Evolutionary conservation across 2,329 filamentous ascomycete genomes (phyloP).

Genomic region (Penicillium oxalicum): DNA sequence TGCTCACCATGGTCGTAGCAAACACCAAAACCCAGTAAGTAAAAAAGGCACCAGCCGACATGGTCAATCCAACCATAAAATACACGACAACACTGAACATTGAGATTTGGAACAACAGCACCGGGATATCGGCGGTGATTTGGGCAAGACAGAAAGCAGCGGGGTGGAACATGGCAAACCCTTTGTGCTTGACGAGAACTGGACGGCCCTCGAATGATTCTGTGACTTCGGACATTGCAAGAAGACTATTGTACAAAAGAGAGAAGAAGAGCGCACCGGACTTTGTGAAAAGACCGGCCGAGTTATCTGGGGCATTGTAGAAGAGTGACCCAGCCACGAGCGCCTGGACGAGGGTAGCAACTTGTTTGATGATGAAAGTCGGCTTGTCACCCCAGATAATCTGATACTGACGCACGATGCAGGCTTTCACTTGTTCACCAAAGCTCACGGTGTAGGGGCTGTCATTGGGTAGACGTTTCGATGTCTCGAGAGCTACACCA

Average conservation of each 20-base stretch:
- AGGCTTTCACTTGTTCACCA: constrained; percentile 50
- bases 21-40: constrained; percentile 55
- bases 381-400: constrained; percentile 61
- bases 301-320: constrained; percentile 55
- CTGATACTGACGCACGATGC: constrained; percentile 57
- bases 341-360: constrained; percentile 53
- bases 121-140: constrained; percentile 47
- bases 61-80: constrained; percentile 57
- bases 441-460: constrained; percentile 56
- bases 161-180: constrained; percentile 54
- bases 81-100: constrained; percentile 56
- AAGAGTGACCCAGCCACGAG: constrained; percentile 62
- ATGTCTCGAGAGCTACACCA: constrained; percentile 50
- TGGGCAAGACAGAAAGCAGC: constrained; percentile 40
- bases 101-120: constrained; percentile 55
- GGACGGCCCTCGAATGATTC: constrained; percentile 57
- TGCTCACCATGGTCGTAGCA: constrained; percentile 46
- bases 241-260: constrained; percentile 55
- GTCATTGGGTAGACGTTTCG: constrained; percentile 47
- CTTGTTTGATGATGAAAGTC: constrained; percentile 58
- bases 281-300: constrained; percentile 58
- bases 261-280: constrained; percentile 60
- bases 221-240: constrained; percentile 62
- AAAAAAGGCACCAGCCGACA: constrained; percentile 52
- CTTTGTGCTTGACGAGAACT: constrained; percentile 54